These are phyloP conservation scores for Begonia fuchsioides DNA, from an alignment of 306 rosid species.

Conservation along the genomic window DNA sequence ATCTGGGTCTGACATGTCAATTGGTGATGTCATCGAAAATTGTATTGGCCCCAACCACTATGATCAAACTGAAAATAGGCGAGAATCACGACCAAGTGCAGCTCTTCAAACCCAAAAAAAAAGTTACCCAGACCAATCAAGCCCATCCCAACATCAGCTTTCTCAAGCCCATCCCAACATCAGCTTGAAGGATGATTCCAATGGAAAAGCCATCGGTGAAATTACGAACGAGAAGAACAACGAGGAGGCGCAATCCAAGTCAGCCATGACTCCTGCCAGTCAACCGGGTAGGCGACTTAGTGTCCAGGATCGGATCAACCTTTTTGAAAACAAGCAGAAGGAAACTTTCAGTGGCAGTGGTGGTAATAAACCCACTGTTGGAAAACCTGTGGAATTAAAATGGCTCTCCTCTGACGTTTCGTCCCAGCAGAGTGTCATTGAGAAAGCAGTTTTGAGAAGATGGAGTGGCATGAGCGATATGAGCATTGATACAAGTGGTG, in stretches of 20 bases:
- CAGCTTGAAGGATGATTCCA: constrained; percentile 26
- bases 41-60: constrained; percentile 18
- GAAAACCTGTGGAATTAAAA: constrained; percentile 55
- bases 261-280: constrained; percentile 16
- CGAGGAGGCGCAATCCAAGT: constrained; percentile 17
- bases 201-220: constrained; percentile 6
- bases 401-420: constrained; percentile 68
- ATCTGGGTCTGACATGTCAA: constrained; percentile 85
- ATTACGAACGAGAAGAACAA: constrained; percentile 15
- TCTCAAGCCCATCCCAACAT: constrained; percentile 16
- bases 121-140: constrained; percentile 14
- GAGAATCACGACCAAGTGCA: constrained; percentile 5
- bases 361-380: constrained; percentile 38
- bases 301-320: constrained; percentile 92
- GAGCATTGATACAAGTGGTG: constrained; percentile 77
- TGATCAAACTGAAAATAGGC: constrained; percentile 11
- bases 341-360: constrained; percentile 33
- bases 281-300: constrained; percentile 64
- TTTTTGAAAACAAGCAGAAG: constrained; percentile 92
- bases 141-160: constrained; percentile 40
- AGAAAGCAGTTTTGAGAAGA: constrained; percentile 53
- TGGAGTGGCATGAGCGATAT: constrained; percentile 96
- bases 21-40: constrained; percentile 62
- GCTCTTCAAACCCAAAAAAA: constrained; percentile 5
- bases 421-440: constrained; percentile 14